phyloP scores from a whole-genome alignment of 768 basidiomycete species.

The Leucogyrophana mollusca region DNA sequence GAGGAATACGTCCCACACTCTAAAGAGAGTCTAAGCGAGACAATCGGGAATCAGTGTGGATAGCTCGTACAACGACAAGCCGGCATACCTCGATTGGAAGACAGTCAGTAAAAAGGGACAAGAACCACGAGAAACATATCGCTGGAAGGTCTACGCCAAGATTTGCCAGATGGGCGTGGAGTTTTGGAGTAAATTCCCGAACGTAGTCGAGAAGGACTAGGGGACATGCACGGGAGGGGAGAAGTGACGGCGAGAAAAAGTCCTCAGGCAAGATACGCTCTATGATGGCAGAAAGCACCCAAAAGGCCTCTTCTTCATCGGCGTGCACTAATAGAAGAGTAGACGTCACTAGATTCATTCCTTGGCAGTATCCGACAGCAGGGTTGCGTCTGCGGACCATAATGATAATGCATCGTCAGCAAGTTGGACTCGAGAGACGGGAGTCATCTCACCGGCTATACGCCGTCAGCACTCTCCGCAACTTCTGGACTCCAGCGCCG shows the following conservation, averaged over 20 bases:
- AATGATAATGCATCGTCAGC: no score
- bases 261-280: conserved; percentile 87
- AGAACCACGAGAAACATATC: conserved; percentile 98
- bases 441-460: conserved; percentile 85
- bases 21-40: conserved; percentile 73
- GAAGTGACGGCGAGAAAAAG: conserved; percentile 90
- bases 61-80: neutral
- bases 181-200: conserved; percentile 68
- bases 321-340: conserved; percentile 91
- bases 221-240: conserved; percentile 93
- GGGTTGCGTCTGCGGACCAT: conserved; percentile 73
- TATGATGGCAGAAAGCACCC: conserved; percentile 87
- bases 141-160: conserved; percentile 90
- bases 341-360: conserved; percentile 95
- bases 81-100: conserved; percentile 83
- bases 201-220: conserved; percentile 88
- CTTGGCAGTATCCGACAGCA: conserved; percentile 90
- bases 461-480: conserved; percentile 85
- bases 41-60: conserved; percentile 3
- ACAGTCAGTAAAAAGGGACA: conserved; percentile 95
- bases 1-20: conserved; percentile 95
- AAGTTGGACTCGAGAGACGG: no score
- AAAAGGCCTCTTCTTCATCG: conserved; percentile 96
- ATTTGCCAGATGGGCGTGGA: conserved; percentile 71
- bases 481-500: conserved; percentile 89